Percentiles rank a stretch among this genome's conserved stretches.
Conservation (phyloP, 2,329 filamentous ascomycete species). For the Biscogniauxia mediterranea region DNA sequence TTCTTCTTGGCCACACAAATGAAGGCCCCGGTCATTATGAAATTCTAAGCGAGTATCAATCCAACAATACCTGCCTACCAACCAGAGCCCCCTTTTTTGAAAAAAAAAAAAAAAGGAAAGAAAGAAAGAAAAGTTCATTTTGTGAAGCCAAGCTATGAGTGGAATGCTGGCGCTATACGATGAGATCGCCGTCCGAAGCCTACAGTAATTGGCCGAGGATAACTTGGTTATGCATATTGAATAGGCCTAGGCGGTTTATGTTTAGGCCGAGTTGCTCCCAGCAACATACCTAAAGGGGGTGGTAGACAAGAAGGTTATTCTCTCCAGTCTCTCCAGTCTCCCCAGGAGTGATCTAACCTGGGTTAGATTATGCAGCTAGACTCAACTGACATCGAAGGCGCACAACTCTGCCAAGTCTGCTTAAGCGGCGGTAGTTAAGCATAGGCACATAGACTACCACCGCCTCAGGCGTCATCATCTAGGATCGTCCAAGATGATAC, state of each 20-base stretch:
- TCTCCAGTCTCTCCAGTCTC: neutral
- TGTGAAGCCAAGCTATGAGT: neutral
- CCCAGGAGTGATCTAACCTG: neutral
- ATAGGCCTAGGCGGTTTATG: neutral
- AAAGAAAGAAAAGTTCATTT: neutral
- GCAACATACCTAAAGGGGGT: neutral
- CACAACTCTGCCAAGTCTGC: neutral
- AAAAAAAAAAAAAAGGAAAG: no score
- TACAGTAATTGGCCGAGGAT: neutral
- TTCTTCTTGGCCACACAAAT: neutral
- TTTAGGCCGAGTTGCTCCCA: neutral
- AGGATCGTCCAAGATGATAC: neutral
- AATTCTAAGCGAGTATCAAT: neutral
- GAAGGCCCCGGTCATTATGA: neutral
- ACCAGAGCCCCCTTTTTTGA: neutral
- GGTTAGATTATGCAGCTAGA: neutral
- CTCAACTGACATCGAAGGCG: neutral
- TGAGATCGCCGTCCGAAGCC: neutral
- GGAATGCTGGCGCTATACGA: neutral
- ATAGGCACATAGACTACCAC: no score
- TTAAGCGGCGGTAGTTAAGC: neutral
- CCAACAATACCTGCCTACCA: neutral
- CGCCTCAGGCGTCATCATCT: neutral
- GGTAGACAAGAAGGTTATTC: neutral
- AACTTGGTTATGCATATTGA: neutral